Evolutionary conservation across 148 eudicot genomes (phyloP), one percentile per base, ranked within the genome.

Genomic region (Fagopyrum tataricum): DNA sequence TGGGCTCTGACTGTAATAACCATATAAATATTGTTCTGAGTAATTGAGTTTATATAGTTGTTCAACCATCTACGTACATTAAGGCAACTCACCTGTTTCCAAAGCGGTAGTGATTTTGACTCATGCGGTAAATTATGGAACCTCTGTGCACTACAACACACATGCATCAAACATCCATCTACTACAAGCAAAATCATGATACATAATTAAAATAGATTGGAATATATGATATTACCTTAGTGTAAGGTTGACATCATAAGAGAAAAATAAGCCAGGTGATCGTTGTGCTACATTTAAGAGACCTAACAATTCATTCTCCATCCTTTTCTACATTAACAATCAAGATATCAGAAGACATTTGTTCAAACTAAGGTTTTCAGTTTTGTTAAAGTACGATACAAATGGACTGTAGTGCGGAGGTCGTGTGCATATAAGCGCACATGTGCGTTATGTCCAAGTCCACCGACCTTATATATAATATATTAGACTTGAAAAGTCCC

Each of bases 1-100:
- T 88, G 55, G 96, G 97, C 67, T 95, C 99, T 72, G 99, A 97
- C 99, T 95, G 94, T 77, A 78, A 52, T n/a, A 80, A 76, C 44
- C 37, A 67, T 74, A 72, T 23, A 9, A 39, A 55, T 31, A 31
- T 31, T 31, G 2, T 26, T 31, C 1, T 31, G 37, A 31, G 37
- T 3, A 31, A 31, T 31, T 31, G 37, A 31, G 37, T 31, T 31
- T 31, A 1, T 31, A 31, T 31, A 31, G 37, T 31, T 31, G 37
- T 1, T 31, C 37, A 31, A 31, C 37, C 37, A 31, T 31, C 37
- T 31, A 31, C 2, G 2, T 1, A 31, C n/a, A n/a, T n/a, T 48
- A 44, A 15, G 56, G 44, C 21, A 18, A 26, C 82, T 77, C 79
- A 90, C 99, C 89, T 95, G 99, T 86, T 89, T 87, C 99, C 99